These are phyloP conservation scores for Solanum chacoense DNA, from an alignment of 305 asterid species.

Conservation along the genomic window DNA sequence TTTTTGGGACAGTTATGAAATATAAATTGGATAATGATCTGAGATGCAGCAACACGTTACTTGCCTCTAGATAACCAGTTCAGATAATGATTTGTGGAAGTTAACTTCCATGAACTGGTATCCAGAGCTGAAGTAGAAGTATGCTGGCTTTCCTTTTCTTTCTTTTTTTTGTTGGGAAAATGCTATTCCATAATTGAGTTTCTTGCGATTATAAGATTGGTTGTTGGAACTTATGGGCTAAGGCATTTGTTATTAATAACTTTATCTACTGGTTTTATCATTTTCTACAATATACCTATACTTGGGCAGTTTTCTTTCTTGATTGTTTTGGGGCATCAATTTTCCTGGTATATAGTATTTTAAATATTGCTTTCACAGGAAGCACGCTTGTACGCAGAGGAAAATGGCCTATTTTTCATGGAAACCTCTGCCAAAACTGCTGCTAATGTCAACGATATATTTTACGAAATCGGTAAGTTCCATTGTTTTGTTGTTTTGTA, in stretches of 20 bases:
- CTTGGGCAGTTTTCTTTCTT: not conserved
- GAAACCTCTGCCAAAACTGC: conserved; percentile 74
- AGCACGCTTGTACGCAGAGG: conserved; percentile 44
- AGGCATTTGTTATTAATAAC: not conserved
- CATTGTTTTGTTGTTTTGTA: not conserved
- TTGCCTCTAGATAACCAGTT: not conserved
- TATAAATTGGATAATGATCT: not conserved
- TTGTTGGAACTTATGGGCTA: not conserved
- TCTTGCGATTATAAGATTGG: not conserved
- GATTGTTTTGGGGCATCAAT: not conserved
- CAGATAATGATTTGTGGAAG: not conserved
- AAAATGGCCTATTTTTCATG: conserved; percentile 59
- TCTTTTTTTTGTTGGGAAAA: not conserved
- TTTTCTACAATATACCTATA: not conserved
- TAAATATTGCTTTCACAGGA: conserved; percentile 26
- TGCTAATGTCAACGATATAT: conserved; percentile 50
- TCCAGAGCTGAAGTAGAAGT: not conserved
- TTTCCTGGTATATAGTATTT: not conserved
- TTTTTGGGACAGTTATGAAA: not conserved
- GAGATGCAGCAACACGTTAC: not conserved
- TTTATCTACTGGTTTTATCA: not conserved
- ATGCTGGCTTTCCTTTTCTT: not conserved
- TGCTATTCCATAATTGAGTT: not conserved
- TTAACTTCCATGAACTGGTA: not conserved
- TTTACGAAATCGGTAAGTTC: conserved; percentile 44